Percentiles rank a stretch among this genome's conserved stretches.
phyloP scores from a whole-genome alignment of 2,329 filamentous ascomycete genomes.

The Plectosphaerella cucumerina region DNA sequence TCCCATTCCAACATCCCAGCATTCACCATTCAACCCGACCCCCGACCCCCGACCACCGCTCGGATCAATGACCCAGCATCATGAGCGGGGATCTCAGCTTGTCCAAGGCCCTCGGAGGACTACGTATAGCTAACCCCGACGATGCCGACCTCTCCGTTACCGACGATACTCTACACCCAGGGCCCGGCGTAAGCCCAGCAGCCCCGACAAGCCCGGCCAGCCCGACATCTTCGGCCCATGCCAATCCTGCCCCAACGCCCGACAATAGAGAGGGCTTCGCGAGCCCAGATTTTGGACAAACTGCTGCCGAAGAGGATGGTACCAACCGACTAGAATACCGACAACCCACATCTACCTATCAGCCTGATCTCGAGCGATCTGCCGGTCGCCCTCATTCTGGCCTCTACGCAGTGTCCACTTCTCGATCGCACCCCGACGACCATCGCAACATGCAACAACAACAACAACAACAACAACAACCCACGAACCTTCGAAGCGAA shows the following conservation, averaged over 20 bases:
- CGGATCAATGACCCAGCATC: conserved; percentile 24
- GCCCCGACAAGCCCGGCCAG: neutral
- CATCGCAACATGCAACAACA: conserved; percentile 14
- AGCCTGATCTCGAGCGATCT: conserved; percentile 5
- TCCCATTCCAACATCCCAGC: neutral
- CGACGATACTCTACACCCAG: neutral
- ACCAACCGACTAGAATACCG: conserved; percentile 1
- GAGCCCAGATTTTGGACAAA: neutral
- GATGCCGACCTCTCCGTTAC: conserved; percentile 43
- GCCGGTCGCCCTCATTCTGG: conserved; percentile 7
- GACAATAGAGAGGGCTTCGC: neutral
- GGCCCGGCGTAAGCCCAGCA: neutral
- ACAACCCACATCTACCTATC: conserved; percentile 4
- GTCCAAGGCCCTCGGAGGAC: conserved; percentile 84
- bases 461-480: too few relatives aligned
- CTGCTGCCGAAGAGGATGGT: neutral
- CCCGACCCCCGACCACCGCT: neutral
- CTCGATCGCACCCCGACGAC: conserved; percentile 8
- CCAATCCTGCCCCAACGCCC: neutral
- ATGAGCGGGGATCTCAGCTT: conserved; percentile 95
- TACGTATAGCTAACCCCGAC: conserved; percentile 96
- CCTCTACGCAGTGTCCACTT: conserved; percentile 26
- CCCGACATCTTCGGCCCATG: neutral
- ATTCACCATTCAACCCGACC: conserved; percentile 3
- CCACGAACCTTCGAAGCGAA: conserved; percentile 53